Evolutionary conservation across 2,329 filamentous ascomycete genomes (phyloP).

Genomic region (Talaromyces atroroseus): DNA sequence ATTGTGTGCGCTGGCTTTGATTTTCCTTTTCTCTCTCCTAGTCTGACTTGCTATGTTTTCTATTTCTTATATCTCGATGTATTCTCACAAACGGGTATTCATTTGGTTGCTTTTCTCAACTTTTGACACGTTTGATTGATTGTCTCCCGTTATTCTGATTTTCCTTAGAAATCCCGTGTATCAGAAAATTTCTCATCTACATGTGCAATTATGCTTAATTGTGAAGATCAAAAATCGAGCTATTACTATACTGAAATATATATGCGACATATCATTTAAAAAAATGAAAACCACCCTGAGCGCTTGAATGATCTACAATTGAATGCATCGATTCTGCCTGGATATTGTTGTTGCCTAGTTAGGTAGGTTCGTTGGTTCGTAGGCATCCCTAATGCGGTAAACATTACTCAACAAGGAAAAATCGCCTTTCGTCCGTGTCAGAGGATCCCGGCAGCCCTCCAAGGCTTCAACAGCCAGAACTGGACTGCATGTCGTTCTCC

Average conservation of each 20-base stretch:
- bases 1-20: not conserved
- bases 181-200: slow-evolving; percentile 7
- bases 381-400: slow-evolving; percentile 6
- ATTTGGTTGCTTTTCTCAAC: not conserved
- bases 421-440: not conserved
- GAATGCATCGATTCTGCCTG: too few species aligned
- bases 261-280: not conserved
- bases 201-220: slow-evolving; percentile 8
- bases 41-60: slow-evolving; percentile 2
- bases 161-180: slow-evolving; percentile 4
- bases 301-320: too few species aligned
- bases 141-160: not conserved
- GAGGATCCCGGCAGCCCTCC: not conserved
- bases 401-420: slow-evolving; percentile 12
- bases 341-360: not conserved
- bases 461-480: not conserved
- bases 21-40: not conserved
- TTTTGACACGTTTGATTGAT: not conserved
- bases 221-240: slow-evolving; percentile 1
- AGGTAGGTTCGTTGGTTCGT: not conserved
- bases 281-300: too few species aligned
- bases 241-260: not conserved
- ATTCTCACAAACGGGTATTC: slow-evolving; percentile 9
- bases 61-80: slow-evolving; percentile 8
- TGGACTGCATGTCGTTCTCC: too few species aligned